Evolutionary conservation across 1,139 yeast genomes (phyloP), one percentile per base, ranked within the genome.

Genomic region (Hemisphaericaspora subhashii): DNA sequence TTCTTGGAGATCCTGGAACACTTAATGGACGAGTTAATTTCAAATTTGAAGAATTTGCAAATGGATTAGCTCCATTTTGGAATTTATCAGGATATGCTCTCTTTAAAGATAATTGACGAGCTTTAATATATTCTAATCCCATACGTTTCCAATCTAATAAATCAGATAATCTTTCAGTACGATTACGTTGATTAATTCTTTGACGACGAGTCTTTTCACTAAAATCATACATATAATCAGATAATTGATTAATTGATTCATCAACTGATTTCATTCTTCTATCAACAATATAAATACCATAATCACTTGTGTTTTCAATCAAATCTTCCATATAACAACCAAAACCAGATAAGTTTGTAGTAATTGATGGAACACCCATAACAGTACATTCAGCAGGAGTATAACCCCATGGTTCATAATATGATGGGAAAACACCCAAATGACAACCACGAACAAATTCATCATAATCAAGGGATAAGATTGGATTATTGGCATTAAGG

Each of bases 361-460:
- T 90, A 56, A 92, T 87, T n/a, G 96, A 87, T 14, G 98, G 98
- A 42, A 92, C 95, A 45, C 98, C 98, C 98, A 92, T 92, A 26
- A 92, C 98, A 1, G 98, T 92, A 72, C 98, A 92, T 62, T 92
- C 98, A 9, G 98, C 98, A 9, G 98, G 98, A 5, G 98, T 92
- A 65, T 92, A 92, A 26, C 98, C 98, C 98, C 98, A 92, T 5
- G 98, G 98, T 66, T 92, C 98, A 58, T 92, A 92, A 66, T 92
- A 92, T 0, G 97, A 88, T 37, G 98, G 98, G 83, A 92, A 92
- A 37, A 92, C 96, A 61, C 98, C 98, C 68, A 92, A 72, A 64
- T 92, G 98, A 63, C 98, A 90, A 45, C 98, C 98, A 54, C 98
- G 81, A 27, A 92, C 98, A 64, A 92, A 92, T 61, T 92, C 98